These are phyloP conservation scores for Exophiala sp. DNA, from an alignment of 2,329 filamentous ascomycete genomes.

Conservation along the genomic window DNA sequence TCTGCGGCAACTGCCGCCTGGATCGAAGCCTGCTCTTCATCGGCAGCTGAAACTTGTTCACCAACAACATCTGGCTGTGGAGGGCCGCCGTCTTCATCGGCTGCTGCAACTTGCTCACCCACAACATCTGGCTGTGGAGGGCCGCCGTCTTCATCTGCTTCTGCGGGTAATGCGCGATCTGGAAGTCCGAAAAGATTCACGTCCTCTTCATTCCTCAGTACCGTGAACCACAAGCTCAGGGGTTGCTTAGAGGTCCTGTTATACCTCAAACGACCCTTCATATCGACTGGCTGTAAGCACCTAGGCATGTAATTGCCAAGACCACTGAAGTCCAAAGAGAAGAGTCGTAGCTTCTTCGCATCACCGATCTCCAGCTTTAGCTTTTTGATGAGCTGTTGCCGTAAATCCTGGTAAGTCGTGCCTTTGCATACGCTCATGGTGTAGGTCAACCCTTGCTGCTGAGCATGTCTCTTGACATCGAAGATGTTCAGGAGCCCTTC, in stretches of 20 bases:
- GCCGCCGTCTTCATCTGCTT: background rate
- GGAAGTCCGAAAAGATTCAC: conserved; percentile 20
- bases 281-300: conserved; percentile 11
- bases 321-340: conserved; percentile 18
- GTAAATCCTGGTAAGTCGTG: conserved; percentile 20
- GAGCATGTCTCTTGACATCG: conserved; percentile 35
- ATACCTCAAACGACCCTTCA: conserved; percentile 7
- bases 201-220: conserved; percentile 23
- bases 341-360: conserved; percentile 18
- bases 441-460: conserved; percentile 15
- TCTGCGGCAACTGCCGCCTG: conserved; percentile 19
- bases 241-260: conserved; percentile 5
- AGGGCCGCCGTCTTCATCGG: conserved; percentile 15
- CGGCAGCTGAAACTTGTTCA: conserved; percentile 15
- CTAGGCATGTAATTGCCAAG: conserved; percentile 18
- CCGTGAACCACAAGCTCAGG: conserved; percentile 25
- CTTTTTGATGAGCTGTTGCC: conserved; percentile 12
- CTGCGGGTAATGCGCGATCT: conserved; percentile 1
- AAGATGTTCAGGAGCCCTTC: conserved; percentile 40
- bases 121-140: background rate
- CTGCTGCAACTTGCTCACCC: conserved; percentile 13
- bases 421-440: conserved; percentile 1
- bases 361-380: conserved; percentile 18
- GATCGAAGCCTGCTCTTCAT: conserved; percentile 25
- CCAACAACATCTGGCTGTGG: background rate